Percentiles rank a stretch among this genome's conserved stretches.
Conservation (phyloP, 1,139 yeast species). For the Hansenula anomala region DNA sequence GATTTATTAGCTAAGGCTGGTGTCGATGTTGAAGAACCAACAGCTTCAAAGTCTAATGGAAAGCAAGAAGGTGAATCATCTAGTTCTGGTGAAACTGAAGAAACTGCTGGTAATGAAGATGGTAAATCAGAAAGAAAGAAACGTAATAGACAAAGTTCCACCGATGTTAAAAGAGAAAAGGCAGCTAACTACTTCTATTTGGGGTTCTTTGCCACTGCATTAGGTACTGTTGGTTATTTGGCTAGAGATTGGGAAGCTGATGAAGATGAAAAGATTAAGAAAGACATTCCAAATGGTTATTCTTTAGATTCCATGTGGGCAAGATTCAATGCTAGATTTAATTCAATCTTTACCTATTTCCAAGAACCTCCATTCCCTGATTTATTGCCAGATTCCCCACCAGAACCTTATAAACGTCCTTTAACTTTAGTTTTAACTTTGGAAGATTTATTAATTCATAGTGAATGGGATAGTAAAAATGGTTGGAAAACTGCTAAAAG, state of each 20-base stretch:
- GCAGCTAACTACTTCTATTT: conserved; percentile 68
- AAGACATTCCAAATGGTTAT: conserved; percentile 62
- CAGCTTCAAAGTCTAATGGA: conserved; percentile 5
- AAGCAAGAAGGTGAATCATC: conserved; percentile 13
- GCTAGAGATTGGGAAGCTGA: conserved; percentile 85
- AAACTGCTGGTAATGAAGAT: no score
- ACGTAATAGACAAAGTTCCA: conserved; percentile 55
- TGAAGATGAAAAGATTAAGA: conserved; percentile 55
- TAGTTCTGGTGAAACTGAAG: no score
- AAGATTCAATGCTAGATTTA: conserved; percentile 67
- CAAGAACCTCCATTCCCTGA: conserved; percentile 93
- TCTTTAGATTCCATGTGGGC: conserved; percentile 59
- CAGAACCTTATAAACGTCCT: conserved; percentile 92
- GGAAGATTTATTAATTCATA: conserved; percentile 87
- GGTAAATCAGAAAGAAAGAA: conserved; percentile 29
- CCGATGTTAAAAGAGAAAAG: conserved; percentile 60
- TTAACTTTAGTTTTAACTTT: conserved; percentile 82
- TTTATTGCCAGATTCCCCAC: conserved; percentile 86
- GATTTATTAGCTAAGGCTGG: conserved; percentile 84
- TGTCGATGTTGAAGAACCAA: conserved; percentile 46
- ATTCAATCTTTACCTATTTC: conserved; percentile 76
- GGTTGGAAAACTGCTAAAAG: conserved; percentile 99
- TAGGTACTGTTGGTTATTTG: conserved; percentile 69
- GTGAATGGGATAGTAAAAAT: conserved; percentile 85
- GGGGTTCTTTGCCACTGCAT: conserved; percentile 51